These are phyloP conservation scores for Volvariella volvacea DNA, from an alignment of 1,284 basidiomycete genomes.

Conservation along the genomic window DNA sequence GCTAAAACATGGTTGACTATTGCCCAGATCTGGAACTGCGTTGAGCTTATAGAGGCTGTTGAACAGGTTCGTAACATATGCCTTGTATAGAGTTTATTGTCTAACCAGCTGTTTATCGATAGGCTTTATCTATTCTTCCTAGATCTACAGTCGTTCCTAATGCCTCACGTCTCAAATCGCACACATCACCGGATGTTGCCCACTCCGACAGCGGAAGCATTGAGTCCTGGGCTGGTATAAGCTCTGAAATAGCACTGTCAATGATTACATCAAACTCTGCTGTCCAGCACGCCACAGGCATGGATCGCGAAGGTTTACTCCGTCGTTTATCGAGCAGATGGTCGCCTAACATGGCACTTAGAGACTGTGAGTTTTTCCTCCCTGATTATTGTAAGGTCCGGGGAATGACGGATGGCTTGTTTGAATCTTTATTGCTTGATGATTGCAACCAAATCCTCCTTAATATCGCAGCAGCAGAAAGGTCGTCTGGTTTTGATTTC, in stretches of 20 bases:
- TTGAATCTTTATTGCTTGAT: no score
- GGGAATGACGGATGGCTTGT: no score
- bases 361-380: conserved; percentile 53
- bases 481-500: conserved; percentile 48
- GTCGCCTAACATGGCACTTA: conserved; percentile 71
- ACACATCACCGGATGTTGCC: conserved; percentile 27
- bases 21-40: conserved; percentile 66
- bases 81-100: background rate
- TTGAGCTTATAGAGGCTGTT: conserved; percentile 45
- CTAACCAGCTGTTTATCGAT: background rate
- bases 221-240: conserved; percentile 33
- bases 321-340: conserved; percentile 53
- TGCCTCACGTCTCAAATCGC: conserved; percentile 18
- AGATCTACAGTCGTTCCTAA: no score
- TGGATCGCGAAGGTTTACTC: conserved; percentile 50
- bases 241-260: conserved; percentile 46
- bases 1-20: conserved; percentile 62
- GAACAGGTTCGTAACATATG: conserved; percentile 40
- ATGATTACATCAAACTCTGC: conserved; percentile 43
- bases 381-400: background rate
- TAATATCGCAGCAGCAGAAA: conserved; percentile 46
- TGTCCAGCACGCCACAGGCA: conserved; percentile 58
- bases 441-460: conserved; percentile 1
- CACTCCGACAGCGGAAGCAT: conserved; percentile 21
- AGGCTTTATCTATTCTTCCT: no score